These are phyloP conservation scores for Plasmodium relictum DNA, from an alignment of 169 alveolate genomes.

Conservation along the genomic window DNA sequence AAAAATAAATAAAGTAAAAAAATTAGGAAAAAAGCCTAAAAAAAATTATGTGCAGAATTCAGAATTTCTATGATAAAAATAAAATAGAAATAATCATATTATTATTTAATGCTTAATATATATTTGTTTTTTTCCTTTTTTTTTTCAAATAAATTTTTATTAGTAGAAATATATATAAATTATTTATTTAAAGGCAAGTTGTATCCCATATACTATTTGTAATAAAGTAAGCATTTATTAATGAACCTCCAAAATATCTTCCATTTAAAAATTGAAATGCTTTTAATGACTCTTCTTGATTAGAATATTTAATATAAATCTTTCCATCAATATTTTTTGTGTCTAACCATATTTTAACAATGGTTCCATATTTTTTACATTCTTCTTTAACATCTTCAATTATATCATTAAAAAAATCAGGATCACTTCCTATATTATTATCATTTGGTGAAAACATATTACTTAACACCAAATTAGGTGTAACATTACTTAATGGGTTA, in stretches of 20 bases:
- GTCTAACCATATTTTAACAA: constrained; percentile 86
- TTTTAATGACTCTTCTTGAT: constrained; percentile 81
- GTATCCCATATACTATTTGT: constrained; percentile 82
- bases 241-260: constrained; percentile 90
- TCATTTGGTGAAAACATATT: constrained; percentile 90
- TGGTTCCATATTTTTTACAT: constrained; percentile 91
- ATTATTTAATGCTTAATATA: background rate
- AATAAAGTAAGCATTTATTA: constrained; percentile 84
- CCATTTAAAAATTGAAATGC: constrained; percentile 87
- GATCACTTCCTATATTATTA: constrained; percentile 81
- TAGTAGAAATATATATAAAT: background rate
- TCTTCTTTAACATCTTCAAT: constrained; percentile 92
- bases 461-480: constrained; percentile 84
- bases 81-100: background rate
- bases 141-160: background rate
- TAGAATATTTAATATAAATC: constrained; percentile 87
- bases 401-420: constrained; percentile 88
- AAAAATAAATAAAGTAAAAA: background rate
- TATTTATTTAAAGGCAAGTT: constrained; percentile 19
- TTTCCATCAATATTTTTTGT: constrained; percentile 87
- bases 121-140: background rate
- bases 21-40: background rate
- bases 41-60: background rate
- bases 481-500: constrained; percentile 24
- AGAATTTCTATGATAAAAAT: background rate